Percentiles rank a stretch among this genome's conserved stretches.
Evolutionary conservation across 2,329 filamentous ascomycete species (phyloP).

Genomic region (Chaetomium sp.): DNA sequence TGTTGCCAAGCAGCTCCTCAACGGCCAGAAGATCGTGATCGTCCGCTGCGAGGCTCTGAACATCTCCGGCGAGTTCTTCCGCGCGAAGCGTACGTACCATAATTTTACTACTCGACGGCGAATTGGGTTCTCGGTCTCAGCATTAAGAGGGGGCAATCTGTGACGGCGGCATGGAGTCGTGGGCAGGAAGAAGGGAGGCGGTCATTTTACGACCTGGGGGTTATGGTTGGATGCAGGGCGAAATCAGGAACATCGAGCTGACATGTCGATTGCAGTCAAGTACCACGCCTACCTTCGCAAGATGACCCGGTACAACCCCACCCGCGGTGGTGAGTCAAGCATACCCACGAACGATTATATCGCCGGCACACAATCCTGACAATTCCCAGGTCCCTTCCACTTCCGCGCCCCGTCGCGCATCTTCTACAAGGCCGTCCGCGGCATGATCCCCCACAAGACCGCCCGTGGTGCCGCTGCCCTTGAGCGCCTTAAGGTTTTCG

Average conservation of each 20-base stretch:
- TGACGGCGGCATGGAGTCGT: not conserved
- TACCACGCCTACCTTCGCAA: conserved; percentile 99
- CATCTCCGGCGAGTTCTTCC: conserved; percentile 99
- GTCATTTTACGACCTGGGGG: not conserved
- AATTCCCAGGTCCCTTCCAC: conserved; percentile 82
- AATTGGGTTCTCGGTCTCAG: not conserved
- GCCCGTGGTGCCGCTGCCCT: conserved; percentile 92
- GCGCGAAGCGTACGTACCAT: conserved; percentile 90
- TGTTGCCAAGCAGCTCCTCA: conserved; percentile 98
- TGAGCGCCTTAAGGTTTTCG: conserved; percentile 99
- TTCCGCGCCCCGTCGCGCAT: conserved; percentile 98
- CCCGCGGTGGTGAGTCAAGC: conserved; percentile 75
- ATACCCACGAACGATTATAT: conserved; percentile 22
- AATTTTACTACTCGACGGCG: conserved; percentile 11
- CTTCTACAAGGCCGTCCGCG: conserved; percentile 99
- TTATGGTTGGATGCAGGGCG: not conserved
- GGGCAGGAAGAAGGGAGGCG: too few species aligned
- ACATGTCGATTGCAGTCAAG: conserved; percentile 71
- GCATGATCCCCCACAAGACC: conserved; percentile 99
- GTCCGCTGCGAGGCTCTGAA: conserved; percentile 99
- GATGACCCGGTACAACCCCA: conserved; percentile 99
- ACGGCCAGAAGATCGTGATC: conserved; percentile 98
- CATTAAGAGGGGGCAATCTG: not conserved
- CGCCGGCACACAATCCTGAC: conserved; percentile 41
- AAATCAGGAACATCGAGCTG: conserved; percentile 32